phyloP scores from a whole-genome alignment of 1,139 yeast species.

The Candida neerlandica region DNA sequence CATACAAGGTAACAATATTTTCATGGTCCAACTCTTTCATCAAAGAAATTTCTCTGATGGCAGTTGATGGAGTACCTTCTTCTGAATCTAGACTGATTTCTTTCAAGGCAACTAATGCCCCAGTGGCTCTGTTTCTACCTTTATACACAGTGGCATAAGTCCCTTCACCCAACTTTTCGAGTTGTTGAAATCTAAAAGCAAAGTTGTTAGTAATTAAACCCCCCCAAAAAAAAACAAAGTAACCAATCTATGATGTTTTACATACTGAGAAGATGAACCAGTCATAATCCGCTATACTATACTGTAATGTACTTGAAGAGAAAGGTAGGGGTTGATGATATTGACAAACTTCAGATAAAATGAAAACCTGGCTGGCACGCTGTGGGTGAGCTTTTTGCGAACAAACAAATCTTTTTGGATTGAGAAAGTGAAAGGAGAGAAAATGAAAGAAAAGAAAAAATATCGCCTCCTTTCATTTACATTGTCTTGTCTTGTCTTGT shows the following conservation, averaged over 20 bases:
- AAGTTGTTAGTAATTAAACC: slow-evolving; percentile 9
- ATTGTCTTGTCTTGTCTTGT: too few species aligned
- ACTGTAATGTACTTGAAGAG: not conserved
- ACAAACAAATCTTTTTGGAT: not conserved
- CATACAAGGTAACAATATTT: slow-evolving; percentile 89
- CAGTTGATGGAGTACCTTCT: slow-evolving; percentile 98
- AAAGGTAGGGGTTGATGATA: not conserved
- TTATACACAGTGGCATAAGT: slow-evolving; percentile 98
- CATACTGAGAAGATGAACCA: slow-evolving; percentile 37
- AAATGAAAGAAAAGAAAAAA: not conserved
- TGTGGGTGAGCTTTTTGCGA: too few species aligned
- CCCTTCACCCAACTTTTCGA: slow-evolving; percentile 95
- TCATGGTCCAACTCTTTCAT: slow-evolving; percentile 97
- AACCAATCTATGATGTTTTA: too few species aligned
- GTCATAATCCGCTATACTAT: slow-evolving; percentile 17
- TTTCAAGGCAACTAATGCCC: slow-evolving; percentile 90
- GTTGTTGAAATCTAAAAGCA: slow-evolving; percentile 48
- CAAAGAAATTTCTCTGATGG: slow-evolving; percentile 91
- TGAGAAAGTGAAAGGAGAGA: not conserved
- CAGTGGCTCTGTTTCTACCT: slow-evolving; percentile 89
- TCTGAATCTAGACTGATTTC: slow-evolving; percentile 94
- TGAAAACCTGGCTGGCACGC: not conserved
- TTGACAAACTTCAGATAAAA: not conserved
- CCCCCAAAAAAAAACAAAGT: too few species aligned
- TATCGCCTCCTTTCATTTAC: slow-evolving; percentile 1